Percentiles rank a stretch among this genome's conserved stretches.
Evolutionary conservation across 2,329 filamentous ascomycete species (phyloP).

Genomic region (Emydomyces testavorans): DNA sequence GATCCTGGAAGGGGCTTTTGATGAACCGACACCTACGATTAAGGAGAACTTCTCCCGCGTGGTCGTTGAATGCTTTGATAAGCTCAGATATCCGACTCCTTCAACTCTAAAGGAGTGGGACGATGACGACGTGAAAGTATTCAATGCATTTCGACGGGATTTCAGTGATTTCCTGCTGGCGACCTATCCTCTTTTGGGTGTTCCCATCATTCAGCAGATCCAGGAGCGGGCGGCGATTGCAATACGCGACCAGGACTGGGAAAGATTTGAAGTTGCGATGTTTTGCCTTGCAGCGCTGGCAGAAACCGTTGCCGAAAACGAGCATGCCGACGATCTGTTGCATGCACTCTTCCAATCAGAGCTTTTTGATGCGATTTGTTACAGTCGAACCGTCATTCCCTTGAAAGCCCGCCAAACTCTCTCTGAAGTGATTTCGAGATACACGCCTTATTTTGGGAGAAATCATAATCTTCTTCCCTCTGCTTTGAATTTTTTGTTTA

Average conservation of each 20-base stretch:
- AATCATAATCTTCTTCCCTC: constrained; percentile 31
- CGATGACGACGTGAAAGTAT: constrained; percentile 34
- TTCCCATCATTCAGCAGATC: constrained; percentile 33
- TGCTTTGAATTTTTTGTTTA: constrained; percentile 36
- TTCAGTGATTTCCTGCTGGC: constrained; percentile 37
- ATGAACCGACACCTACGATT: constrained; percentile 22
- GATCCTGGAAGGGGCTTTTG: constrained; percentile 22
- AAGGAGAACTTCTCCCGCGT: constrained; percentile 32
- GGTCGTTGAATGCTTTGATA: constrained; percentile 33
- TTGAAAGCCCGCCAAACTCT: constrained; percentile 33
- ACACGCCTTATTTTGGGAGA: constrained; percentile 36
- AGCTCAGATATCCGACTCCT: constrained; percentile 31
- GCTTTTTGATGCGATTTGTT: constrained; percentile 27
- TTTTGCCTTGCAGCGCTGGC: constrained; percentile 37
- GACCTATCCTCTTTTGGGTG: constrained; percentile 34
- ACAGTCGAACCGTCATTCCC: constrained; percentile 24
- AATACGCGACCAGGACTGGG: constrained; percentile 30
- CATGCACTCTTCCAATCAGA: constrained; percentile 33
- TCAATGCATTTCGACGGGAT: constrained; percentile 35
- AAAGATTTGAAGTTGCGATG: constrained; percentile 34
- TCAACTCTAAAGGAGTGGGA: constrained; percentile 31
- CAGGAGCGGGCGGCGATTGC: constrained; percentile 29
- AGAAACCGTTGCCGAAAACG: constrained; percentile 36
- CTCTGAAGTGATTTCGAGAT: constrained; percentile 35
- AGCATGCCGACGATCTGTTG: constrained; percentile 32